These are phyloP conservation scores for Prunella vulgaris DNA, from an alignment of 257 asterid genomes.

Conservation along the genomic window DNA sequence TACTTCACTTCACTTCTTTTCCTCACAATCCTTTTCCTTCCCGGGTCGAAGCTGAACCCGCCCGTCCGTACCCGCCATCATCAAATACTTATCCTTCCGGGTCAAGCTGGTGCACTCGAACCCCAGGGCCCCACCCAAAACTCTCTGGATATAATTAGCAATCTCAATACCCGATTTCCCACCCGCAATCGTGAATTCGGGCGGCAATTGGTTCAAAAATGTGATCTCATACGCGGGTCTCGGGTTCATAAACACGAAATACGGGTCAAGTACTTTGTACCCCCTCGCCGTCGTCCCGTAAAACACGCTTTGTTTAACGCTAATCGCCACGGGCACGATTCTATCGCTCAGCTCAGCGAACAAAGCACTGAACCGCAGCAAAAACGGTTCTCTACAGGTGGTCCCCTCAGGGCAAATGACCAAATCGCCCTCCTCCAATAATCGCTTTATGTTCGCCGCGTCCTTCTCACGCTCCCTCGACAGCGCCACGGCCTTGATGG, in stretches of 20 bases:
- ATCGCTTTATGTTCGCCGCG: conserved; percentile 55
- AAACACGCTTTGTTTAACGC: conserved; percentile 59
- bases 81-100: conserved; percentile 68
- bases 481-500: conserved; percentile 74
- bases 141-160: conserved; percentile 73
- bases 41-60: conserved; percentile 27
- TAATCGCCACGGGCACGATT: conserved; percentile 83
- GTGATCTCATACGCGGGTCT: conserved; percentile 80
- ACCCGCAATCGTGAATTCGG: conserved; percentile 47
- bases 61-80: conserved; percentile 93
- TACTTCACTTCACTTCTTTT: conserved; percentile 12
- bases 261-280: conserved; percentile 63
- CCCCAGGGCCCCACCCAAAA: conserved; percentile 67
- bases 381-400: conserved; percentile 72
- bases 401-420: conserved; percentile 91
- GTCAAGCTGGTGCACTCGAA: conserved; percentile 85
- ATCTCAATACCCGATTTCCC: conserved; percentile 77
- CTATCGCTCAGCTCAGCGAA: conserved; percentile 82
- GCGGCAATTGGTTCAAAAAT: conserved; percentile 61
- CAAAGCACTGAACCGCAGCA: conserved; percentile 75
- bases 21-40: conserved; percentile 24
- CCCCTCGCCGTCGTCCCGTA: conserved; percentile 82
- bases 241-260: conserved; percentile 87
- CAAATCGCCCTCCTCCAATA: conserved; percentile 70
- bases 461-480: conserved; percentile 73